phyloP scores from a whole-genome alignment of 176 grass and related monocot genomes.

The Aegilops sharonensis region DNA sequence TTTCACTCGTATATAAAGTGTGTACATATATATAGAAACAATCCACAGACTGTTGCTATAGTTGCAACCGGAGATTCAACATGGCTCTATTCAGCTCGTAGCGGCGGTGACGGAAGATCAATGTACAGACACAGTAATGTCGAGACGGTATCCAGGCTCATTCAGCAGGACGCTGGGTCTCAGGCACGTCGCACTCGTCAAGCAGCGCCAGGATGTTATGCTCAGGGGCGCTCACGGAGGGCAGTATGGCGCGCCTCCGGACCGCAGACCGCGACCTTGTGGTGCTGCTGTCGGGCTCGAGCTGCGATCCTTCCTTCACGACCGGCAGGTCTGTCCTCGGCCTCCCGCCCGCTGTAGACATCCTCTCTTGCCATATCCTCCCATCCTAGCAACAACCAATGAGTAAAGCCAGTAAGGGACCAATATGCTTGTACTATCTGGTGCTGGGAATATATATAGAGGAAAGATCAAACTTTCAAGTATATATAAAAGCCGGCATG shows the following conservation, averaged over 20 bases:
- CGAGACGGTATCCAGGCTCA: constrained; percentile 15
- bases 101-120: neutral
- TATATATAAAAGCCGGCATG: neutral
- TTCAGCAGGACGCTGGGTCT: constrained; percentile 29
- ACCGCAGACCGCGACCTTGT: constrained; percentile 34
- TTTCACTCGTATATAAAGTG: constrained; percentile 7
- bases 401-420: neutral
- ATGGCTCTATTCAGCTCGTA: constrained; percentile 16
- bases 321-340: constrained; percentile 64
- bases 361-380: constrained; percentile 85
- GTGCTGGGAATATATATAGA: neutral
- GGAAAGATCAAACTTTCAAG: neutral
- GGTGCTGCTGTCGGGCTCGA: constrained; percentile 58
- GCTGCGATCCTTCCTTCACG: constrained; percentile 68
- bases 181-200: constrained; percentile 56
- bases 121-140: constrained; percentile 25
- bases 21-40: constrained; percentile 15
- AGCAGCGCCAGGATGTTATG: constrained; percentile 53
- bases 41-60: constrained; percentile 1
- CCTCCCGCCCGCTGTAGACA: constrained; percentile 53
- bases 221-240: constrained; percentile 67
- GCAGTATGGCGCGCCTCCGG: constrained; percentile 58
- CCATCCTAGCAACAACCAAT: constrained; percentile 66
- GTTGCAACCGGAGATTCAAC: neutral
- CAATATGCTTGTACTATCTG: neutral